Conservation (phyloP, 2,329 filamentous ascomycete genomes). For the Xylariaceae sp. region DNA sequence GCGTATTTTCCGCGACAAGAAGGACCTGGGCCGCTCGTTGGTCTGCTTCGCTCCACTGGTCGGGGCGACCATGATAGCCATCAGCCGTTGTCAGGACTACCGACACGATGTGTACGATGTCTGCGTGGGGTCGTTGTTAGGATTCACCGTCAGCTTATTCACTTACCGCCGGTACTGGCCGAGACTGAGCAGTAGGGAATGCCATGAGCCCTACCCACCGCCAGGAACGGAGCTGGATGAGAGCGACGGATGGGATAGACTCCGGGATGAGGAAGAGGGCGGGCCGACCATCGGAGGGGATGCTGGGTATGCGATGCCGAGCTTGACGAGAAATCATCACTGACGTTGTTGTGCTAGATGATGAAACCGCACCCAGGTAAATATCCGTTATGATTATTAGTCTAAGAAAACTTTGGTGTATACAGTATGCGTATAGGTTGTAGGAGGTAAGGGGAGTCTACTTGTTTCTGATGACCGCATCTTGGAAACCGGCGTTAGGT, state of each 20-base stretch:
- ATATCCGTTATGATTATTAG: constrained; percentile 4
- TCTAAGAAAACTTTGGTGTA: background rate
- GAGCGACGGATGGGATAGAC: constrained; percentile 42
- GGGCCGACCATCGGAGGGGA: constrained; percentile 36
- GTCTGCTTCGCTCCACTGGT: constrained; percentile 62
- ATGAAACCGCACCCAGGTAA: constrained; percentile 17
- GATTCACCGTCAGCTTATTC: constrained; percentile 64
- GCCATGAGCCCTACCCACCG: constrained; percentile 60
- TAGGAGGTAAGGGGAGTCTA: background rate
- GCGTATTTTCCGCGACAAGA: constrained; percentile 54
- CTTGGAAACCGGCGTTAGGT: background rate
- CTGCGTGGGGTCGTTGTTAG: constrained; percentile 61
- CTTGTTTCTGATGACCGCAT: background rate
- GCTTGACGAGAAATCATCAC: constrained; percentile 22
- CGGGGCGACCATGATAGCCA: constrained; percentile 68
- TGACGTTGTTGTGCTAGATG: constrained; percentile 32
- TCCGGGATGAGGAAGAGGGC: constrained; percentile 59
- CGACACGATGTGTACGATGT: constrained; percentile 74
- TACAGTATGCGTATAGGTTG: background rate
- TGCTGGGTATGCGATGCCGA: constrained; percentile 36
- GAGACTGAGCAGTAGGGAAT: constrained; percentile 52
- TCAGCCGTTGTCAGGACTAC: constrained; percentile 71
- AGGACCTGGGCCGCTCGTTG: constrained; percentile 59
- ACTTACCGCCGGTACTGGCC: constrained; percentile 69
- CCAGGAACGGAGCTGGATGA: constrained; percentile 42